Evolutionary conservation across 768 basidiomycete genomes (phyloP), one percentile per base, ranked within the genome.

Genomic region (Terana coerulea): DNA sequence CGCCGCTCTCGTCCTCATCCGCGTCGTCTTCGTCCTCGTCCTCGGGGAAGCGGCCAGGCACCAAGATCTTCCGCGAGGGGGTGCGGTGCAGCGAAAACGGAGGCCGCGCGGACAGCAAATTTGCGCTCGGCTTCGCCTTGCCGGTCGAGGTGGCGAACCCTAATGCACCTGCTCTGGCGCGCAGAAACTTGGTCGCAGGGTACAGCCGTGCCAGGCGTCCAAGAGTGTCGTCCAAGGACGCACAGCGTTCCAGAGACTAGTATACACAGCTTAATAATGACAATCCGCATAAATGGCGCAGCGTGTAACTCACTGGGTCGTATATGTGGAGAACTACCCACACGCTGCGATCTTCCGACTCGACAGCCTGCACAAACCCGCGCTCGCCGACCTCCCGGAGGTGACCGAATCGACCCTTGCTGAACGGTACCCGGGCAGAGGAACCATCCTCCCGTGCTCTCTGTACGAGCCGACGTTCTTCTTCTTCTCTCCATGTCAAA

Each of bases 291-390:
- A 5, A 40, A 24, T 40, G 5, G 39, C 19, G 15, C 19, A 40
- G 5, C 12, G 21, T 5, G 19, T 21, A 26, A 73, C 85, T 59
- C 67, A 91, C 90, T 43, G 88, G 74, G 59, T 91, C 86, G 61
- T 91, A 93, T 5, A 93, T 73, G 66, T 93, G 91, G 19, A 93
- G 74, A n/a, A 92, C 82, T 10, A 93, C 87, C 86, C 87, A 92
- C 12, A 83, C 75, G 0, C 77, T 79, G 42, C 68, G 72, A 28
- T 79, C 80, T 64, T 90, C 90, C 28, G 77, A 70, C 64, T 92
- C 90, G 2, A 93, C 80, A 1, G 90, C 88, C 46, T 73, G 67
- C 50, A 93, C 73, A 60, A 84, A 93, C 19, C 86, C 86, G 49
- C 77, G 75, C 53, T 78, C 66, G 1, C 88, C 90, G 3, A 93